phyloP scores from a whole-genome alignment of 2,329 filamentous ascomycete species.

The Chaetomiaceae sp. region DNA sequence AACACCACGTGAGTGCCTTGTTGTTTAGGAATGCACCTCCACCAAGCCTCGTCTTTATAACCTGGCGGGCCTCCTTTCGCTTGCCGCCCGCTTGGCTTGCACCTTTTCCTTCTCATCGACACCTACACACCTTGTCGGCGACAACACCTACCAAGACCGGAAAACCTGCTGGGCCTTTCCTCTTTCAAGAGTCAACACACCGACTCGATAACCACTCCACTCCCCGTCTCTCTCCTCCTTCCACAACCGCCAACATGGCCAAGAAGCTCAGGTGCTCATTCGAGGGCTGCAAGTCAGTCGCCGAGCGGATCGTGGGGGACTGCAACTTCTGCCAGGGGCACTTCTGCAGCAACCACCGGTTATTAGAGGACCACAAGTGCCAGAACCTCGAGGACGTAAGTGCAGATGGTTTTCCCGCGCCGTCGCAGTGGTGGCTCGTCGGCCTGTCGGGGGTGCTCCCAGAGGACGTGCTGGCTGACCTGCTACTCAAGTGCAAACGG shows the following conservation, averaged over 20 bases:
- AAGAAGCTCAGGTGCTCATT: conserved; percentile 82
- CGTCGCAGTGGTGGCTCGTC: conserved; percentile 27
- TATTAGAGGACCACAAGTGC: conserved; percentile 93
- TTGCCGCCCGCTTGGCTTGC: background rate
- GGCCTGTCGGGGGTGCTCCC: conserved; percentile 31
- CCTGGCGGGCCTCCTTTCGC: conserved; percentile 1
- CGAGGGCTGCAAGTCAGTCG: conserved; percentile 82
- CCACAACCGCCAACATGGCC: conserved; percentile 45
- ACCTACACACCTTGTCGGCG: background rate
- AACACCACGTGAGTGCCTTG: conserved; percentile 26
- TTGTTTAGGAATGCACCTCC: conserved; percentile 16
- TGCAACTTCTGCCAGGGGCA: conserved; percentile 92
- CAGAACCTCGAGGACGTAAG: conserved; percentile 81
- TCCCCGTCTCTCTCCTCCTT: background rate
- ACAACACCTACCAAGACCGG: background rate
- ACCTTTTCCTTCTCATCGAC: background rate
- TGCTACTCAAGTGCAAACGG: conserved; percentile 73
- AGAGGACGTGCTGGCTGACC: conserved; percentile 36
- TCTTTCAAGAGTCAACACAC: background rate
- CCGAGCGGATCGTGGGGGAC: conserved; percentile 92
- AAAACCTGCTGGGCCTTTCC: background rate
- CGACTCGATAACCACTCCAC: background rate
- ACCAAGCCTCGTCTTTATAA: conserved; percentile 21
- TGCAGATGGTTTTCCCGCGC: conserved; percentile 27
- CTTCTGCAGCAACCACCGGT: conserved; percentile 90